These are phyloP conservation scores for Monosporascus ibericus DNA, from an alignment of 2,329 filamentous ascomycete genomes.

Conservation along the genomic window DNA sequence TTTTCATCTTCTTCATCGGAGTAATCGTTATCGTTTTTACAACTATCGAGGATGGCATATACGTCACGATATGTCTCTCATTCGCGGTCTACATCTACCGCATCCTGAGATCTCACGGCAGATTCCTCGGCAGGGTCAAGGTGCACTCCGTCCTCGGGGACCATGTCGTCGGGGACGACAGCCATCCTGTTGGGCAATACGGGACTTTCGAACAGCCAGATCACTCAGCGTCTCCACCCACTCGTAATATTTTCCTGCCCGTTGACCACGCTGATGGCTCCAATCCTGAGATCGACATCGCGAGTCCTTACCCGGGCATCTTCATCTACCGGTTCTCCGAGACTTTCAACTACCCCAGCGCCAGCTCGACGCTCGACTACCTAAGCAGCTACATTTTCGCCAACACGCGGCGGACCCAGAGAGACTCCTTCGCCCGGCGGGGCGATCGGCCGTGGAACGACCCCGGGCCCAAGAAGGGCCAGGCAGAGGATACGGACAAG, in stretches of 20 bases:
- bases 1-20: constrained; percentile 87
- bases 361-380: constrained; percentile 79
- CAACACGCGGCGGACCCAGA: constrained; percentile 70
- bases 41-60: constrained; percentile 87
- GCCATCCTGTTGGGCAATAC: constrained; percentile 44
- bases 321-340: constrained; percentile 96
- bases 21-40: constrained; percentile 86
- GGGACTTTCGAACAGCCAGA: constrained; percentile 45
- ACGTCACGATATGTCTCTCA: constrained; percentile 74
- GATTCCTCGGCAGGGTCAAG: constrained; percentile 76
- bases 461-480: constrained; percentile 60
- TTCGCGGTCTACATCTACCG: constrained; percentile 76
- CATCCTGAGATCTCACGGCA: constrained; percentile 73
- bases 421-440: constrained; percentile 54
- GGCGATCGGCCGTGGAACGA: constrained; percentile 95
- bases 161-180: constrained; percentile 60
- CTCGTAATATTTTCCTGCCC: constrained; percentile 80
- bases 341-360: constrained; percentile 94
- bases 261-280: constrained; percentile 84
- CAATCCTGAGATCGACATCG: constrained; percentile 75
- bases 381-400: constrained; percentile 62
- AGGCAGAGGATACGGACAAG: constrained; percentile 40
- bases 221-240: constrained; percentile 12
- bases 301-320: constrained; percentile 80
- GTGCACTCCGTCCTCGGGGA: constrained; percentile 81